Percentiles rank a stretch among this genome's conserved stretches.
phyloP scores from a whole-genome alignment of 768 basidiomycete genomes.

The Porphyrellus cyaneotinctus region DNA sequence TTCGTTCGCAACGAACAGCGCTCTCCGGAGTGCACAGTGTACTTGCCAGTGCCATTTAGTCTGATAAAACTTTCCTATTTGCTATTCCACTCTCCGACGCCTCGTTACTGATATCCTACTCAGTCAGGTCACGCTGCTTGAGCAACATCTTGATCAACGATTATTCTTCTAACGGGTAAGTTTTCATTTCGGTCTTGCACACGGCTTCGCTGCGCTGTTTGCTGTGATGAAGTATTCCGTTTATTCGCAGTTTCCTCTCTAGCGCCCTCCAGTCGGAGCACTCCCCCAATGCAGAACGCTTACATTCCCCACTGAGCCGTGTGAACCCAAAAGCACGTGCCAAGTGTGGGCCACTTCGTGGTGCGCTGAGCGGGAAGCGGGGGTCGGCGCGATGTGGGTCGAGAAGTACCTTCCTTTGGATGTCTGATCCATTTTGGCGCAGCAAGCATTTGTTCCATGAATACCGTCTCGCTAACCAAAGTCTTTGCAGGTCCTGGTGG shows the following conservation, averaged over 20 bases:
- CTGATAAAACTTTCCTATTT: conserved; percentile 46
- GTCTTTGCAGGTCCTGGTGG: conserved; percentile 13
- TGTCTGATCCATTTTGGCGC: conserved; percentile 59
- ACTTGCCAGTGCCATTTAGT: conserved; percentile 89
- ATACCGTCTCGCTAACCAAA: conserved; percentile 2
- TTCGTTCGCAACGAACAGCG: conserved; percentile 76
- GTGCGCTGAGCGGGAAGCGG: conserved; percentile 74
- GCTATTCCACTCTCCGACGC: no score
- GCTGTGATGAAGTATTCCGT: conserved; percentile 57
- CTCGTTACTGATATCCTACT: conserved; percentile 10
- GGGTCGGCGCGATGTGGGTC: conserved; percentile 70
- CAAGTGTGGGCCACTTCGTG: conserved; percentile 60
- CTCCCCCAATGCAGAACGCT: conserved; percentile 70
- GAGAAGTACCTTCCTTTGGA: conserved; percentile 79
- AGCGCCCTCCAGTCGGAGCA: conserved; percentile 63
- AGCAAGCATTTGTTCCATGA: conserved; percentile 8
- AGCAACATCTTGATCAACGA: not conserved
- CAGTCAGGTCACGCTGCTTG: not conserved
- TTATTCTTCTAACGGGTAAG: conserved; percentile 19
- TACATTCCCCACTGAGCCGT: conserved; percentile 64
- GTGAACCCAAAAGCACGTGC: conserved; percentile 66
- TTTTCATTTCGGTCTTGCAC: conserved; percentile 5
- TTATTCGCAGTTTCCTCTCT: conserved; percentile 89
- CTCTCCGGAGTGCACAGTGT: conserved; percentile 59
- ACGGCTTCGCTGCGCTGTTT: conserved; percentile 19